Evolutionary conservation across 257 asterid genomes (phyloP).

Genomic region (Salvia splendens): DNA sequence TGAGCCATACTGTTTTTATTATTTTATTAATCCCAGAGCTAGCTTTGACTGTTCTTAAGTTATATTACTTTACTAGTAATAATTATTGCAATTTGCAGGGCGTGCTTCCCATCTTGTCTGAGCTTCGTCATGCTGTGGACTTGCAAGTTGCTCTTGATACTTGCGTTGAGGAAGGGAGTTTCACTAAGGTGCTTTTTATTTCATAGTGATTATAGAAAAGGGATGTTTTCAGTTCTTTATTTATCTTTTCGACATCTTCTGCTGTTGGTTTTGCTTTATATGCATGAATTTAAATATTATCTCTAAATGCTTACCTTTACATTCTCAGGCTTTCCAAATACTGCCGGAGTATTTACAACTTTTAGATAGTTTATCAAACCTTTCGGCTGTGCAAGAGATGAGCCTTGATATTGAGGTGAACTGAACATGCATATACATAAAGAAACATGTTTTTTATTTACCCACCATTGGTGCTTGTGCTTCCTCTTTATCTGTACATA

Average conservation of each 20-base stretch:
- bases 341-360: slow-evolving; percentile 93
- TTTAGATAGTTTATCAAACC: slow-evolving; percentile 78
- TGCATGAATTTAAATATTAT: slow-evolving; percentile 17
- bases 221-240: slow-evolving; percentile 21
- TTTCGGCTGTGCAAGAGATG: slow-evolving; percentile 91
- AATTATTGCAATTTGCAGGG: slow-evolving; percentile 58
- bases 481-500: slow-evolving; percentile 22
- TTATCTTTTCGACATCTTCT: slow-evolving; percentile 5
- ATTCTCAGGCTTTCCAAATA: slow-evolving; percentile 90
- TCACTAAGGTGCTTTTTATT: slow-evolving; percentile 69
- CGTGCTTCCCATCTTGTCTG: slow-evolving; percentile 78
- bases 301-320: slow-evolving; percentile 32
- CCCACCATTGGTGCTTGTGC: slow-evolving; percentile 25
- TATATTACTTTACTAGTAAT: slow-evolving; percentile 19
- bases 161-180: slow-evolving; percentile 80
- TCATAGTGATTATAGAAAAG: slow-evolving; percentile 35
- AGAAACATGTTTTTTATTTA: slow-evolving; percentile 20
- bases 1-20: slow-evolving; percentile 2
- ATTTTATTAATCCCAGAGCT: slow-evolving; percentile 17
- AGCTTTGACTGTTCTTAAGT: slow-evolving; percentile 13
- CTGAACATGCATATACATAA: slow-evolving; percentile 17
- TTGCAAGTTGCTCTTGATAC: slow-evolving; percentile 83
- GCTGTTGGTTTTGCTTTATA: slow-evolving; percentile 27
- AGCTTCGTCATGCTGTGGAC: slow-evolving; percentile 80
- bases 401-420: slow-evolving; percentile 92